Evolutionary conservation across 164 flowering plant species (phyloP).

Genomic region (Litsea cubeba): DNA sequence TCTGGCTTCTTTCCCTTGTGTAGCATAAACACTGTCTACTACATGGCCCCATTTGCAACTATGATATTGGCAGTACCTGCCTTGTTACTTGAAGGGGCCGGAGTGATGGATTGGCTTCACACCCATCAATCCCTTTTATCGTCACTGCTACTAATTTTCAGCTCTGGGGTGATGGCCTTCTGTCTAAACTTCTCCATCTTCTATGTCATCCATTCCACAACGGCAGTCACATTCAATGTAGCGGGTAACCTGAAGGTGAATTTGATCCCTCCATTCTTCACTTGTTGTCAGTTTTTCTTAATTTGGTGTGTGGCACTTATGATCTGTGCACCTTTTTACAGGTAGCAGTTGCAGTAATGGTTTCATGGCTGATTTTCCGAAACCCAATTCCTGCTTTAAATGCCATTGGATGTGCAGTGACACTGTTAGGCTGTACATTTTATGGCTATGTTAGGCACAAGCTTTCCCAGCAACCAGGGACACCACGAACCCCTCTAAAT

Average conservation of each 20-base stretch:
- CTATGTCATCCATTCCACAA: conserved; percentile 95
- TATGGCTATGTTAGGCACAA: conserved; percentile 91
- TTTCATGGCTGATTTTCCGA: conserved; percentile 84
- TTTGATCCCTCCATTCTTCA: background rate
- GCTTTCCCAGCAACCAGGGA: conserved; percentile 77
- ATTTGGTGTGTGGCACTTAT: no score
- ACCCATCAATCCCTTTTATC: conserved; percentile 45
- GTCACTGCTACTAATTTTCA: conserved; percentile 64
- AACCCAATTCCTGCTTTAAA: conserved; percentile 82
- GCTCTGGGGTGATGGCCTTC: conserved; percentile 87
- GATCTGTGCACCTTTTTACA: conserved; percentile 17
- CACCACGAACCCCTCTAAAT: conserved; percentile 62
- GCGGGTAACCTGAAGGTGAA: conserved; percentile 98
- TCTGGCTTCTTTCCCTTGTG: conserved; percentile 2
- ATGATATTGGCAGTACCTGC: conserved; percentile 93
- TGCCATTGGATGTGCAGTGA: conserved; percentile 83
- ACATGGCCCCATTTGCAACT: conserved; percentile 99
- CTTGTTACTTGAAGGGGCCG: conserved; percentile 77
- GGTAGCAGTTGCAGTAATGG: conserved; percentile 93
- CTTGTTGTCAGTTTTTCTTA: no score
- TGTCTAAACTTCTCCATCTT: conserved; percentile 97
- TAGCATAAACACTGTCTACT: conserved; percentile 94
- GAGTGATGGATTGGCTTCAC: conserved; percentile 64
- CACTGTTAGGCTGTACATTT: conserved; percentile 92
- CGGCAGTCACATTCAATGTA: conserved; percentile 95